A percentile compares a stretch with the other conserved stretches of the same genome.
Conservation (phyloP, 495 filamentous ascomycete genomes). For the Aspergillus coremiiformis region DNA sequence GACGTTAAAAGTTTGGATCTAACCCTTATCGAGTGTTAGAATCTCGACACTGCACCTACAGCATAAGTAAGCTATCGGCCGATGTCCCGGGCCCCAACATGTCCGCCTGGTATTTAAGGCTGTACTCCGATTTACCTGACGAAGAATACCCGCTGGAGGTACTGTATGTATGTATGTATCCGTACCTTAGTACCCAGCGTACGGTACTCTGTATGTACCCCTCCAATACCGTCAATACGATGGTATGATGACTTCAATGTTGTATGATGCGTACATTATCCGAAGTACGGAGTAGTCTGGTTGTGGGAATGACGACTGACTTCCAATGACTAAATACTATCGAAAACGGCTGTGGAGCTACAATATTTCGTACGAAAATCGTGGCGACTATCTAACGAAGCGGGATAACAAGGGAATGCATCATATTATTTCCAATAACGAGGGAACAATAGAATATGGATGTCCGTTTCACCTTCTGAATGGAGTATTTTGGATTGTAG, state of each 20-base stretch:
- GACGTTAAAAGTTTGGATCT: slow-evolving; percentile 10
- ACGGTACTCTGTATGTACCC: too few relatives aligned
- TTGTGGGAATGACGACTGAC: background rate
- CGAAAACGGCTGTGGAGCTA: slow-evolving; percentile 6
- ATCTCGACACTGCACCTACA: background rate
- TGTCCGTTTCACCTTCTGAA: background rate
- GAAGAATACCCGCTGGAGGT: background rate
- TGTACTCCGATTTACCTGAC: slow-evolving; percentile 1
- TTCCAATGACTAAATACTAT: background rate
- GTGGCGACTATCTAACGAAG: background rate
- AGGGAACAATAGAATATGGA: background rate
- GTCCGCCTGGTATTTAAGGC: slow-evolving; percentile 10
- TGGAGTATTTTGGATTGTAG: background rate
- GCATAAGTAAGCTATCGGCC: slow-evolving; percentile 13
- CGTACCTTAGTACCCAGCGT: too few relatives aligned
- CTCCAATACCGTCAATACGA: background rate
- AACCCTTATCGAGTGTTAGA: slow-evolving; percentile 5
- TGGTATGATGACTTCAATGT: slow-evolving; percentile 7
- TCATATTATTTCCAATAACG: background rate
- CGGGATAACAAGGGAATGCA: background rate
- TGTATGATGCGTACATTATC: slow-evolving; percentile 13
- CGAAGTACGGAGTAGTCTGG: too few relatives aligned
- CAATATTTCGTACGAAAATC: background rate
- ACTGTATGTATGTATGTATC: too few relatives aligned
- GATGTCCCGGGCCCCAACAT: slow-evolving; percentile 1